Evolutionary conservation across 2,329 filamentous ascomycete species (phyloP), one percentile per base, ranked within the genome.

Genomic region (Fusarium marasasianum): DNA sequence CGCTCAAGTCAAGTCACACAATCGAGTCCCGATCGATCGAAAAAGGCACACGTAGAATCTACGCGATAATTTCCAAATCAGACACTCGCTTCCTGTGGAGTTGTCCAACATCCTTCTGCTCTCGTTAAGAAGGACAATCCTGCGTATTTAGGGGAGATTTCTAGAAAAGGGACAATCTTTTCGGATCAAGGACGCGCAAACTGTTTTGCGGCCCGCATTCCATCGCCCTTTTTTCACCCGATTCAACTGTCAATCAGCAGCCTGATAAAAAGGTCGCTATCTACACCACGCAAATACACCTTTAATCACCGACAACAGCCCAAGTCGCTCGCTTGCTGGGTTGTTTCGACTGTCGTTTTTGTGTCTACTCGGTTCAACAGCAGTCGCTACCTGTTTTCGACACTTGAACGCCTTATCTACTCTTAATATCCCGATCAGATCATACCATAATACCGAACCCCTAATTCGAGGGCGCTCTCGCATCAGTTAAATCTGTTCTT

Each of bases 261-360:
- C 44, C 60, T 66, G 51, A 74, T 66, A 63, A 65, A n/a, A 66
- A 41, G 41, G 63, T 53, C 41, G 58, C 29, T 43, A 45, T 45
- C 47, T 37, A 56, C 56, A 51, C 11, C 55, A 50, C 55, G 20
- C 20, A 60, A 54, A 48, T 53, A 58, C 43, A 45, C 45, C 41
- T 48, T 41, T 48, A 48, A 71, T 64, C 45, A 63, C 44, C 48
- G 66, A 48, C 41, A 70, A 63, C 35, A 72, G 35, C 57, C 72
- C 59, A 66, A 73, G 65, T 63, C 72, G 20, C 50, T 75, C 72
- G 72, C 63, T 75, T 66, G 50, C 58, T 72, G 63, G 72, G 72
- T 56, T 63, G 48, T 26, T 50, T 75, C 43, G 35, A 60, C 56
- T 69, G 44, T 54, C 47, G 58, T 41, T 73, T 37, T 51, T 22